Conservation (phyloP, 495 filamentous ascomycete genomes). For the Tuber umbilicatum region DNA sequence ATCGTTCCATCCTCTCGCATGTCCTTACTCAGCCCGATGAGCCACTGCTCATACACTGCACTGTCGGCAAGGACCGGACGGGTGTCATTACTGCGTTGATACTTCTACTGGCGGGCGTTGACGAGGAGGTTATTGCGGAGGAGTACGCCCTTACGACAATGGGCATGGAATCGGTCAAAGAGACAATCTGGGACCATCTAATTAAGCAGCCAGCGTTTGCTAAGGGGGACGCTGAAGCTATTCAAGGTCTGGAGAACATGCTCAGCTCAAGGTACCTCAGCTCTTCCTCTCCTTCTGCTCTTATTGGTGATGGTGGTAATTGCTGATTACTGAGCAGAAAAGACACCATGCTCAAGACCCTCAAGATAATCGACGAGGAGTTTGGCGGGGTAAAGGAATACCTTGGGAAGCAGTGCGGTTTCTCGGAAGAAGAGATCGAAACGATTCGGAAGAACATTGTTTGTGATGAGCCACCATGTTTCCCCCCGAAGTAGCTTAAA, state of each 20-base stretch:
- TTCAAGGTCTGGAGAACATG: constrained; percentile 48
- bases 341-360: constrained; percentile 51
- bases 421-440: constrained; percentile 50
- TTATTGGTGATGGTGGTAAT: constrained; percentile 1
- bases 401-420: constrained; percentile 49
- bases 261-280: constrained; percentile 47
- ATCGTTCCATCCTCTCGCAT: constrained; percentile 45
- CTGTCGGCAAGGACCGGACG: constrained; percentile 59
- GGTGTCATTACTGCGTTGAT: constrained; percentile 58
- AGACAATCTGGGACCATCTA: constrained; percentile 43
- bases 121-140: constrained; percentile 52
- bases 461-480: constrained; percentile 40
- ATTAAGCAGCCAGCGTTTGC: constrained; percentile 25
- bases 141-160: constrained; percentile 59
- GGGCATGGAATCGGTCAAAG: constrained; percentile 46
- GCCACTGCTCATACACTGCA: constrained; percentile 55
- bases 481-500: constrained; percentile 10
- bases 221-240: constrained; percentile 36
- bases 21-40: constrained; percentile 30
- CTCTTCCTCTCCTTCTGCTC: constrained; percentile 22
- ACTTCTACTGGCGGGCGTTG: constrained; percentile 53
- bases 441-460: constrained; percentile 49
- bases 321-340: constrained; percentile 43
- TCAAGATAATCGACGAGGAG: constrained; percentile 49
- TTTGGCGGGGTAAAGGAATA: constrained; percentile 56